Percentiles rank a stretch among this genome's conserved stretches.
These are phyloP conservation scores for Euphorbia pulcherrima DNA, from an alignment of 345 rosid genomes.

Conservation along the genomic window DNA sequence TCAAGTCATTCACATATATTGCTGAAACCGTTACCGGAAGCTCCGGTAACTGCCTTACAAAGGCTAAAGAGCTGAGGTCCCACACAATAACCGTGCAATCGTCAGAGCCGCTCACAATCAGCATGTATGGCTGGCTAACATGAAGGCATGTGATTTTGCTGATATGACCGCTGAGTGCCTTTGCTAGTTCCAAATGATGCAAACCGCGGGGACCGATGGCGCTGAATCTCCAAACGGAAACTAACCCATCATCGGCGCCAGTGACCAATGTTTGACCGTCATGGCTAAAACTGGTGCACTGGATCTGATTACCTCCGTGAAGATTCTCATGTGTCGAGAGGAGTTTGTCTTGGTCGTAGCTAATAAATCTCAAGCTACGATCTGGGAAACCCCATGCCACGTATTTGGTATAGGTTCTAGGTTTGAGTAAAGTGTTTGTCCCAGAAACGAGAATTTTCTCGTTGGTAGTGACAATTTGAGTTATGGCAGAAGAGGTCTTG, in stretches of 20 bases:
- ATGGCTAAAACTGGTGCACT: conserved; percentile 80
- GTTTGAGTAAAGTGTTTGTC: conserved; percentile 71
- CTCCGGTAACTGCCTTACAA: conserved; percentile 83
- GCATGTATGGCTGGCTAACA: conserved; percentile 96
- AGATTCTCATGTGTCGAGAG: conserved; percentile 95
- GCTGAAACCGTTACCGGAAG: conserved; percentile 89
- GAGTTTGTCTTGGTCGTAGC: conserved; percentile 94
- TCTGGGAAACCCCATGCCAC: conserved; percentile 97
- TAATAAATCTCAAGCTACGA: conserved; percentile 89
- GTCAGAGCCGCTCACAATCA: conserved; percentile 90
- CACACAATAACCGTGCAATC: conserved; percentile 91
- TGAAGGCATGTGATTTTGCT: conserved; percentile 78
- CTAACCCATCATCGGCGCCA: conserved; percentile 89
- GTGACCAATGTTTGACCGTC: conserved; percentile 89
- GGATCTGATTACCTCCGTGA: conserved; percentile 89
- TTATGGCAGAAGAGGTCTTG: conserved; percentile 61
- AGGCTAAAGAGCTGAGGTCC: conserved; percentile 89
- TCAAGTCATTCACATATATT: conserved; percentile 80
- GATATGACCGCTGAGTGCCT: conserved; percentile 81
- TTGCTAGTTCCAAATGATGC: conserved; percentile 60
- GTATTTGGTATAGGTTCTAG: conserved; percentile 79
- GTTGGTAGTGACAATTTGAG: conserved; percentile 67
- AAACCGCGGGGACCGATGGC: conserved; percentile 57
- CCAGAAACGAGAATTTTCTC: conserved; percentile 86
- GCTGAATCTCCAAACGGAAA: conserved; percentile 84